Evolutionary conservation across 441 rosid species (phyloP).

Genomic region (Pelargonium australe): DNA sequence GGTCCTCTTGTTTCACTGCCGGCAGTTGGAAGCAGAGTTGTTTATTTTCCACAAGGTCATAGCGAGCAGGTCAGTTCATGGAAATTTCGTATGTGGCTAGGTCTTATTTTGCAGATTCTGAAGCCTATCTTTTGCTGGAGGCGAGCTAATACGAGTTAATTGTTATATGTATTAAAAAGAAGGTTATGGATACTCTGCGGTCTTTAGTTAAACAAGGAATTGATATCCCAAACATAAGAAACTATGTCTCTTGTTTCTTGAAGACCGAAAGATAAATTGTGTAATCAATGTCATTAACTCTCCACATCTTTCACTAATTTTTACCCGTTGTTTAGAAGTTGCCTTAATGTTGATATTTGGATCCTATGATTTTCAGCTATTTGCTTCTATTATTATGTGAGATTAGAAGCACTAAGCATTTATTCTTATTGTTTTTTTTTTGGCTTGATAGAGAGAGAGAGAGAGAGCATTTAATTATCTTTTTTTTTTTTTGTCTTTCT

Average conservation of each 20-base stretch:
- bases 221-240: too few relatives aligned
- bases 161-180: background rate
- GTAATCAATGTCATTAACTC: too few relatives aligned
- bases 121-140: background rate
- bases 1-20: conserved; percentile 99
- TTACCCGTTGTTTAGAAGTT: too few relatives aligned
- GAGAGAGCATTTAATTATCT: too few relatives aligned
- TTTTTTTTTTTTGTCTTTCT: too few relatives aligned
- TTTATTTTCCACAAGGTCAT: conserved; percentile 98
- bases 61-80: conserved; percentile 80
- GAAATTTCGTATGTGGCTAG: background rate
- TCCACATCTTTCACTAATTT: too few relatives aligned
- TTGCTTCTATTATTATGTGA: background rate
- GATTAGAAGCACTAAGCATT: background rate
- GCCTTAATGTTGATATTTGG: too few relatives aligned
- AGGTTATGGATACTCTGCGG: background rate
- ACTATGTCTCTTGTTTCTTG: background rate
- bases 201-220: too few relatives aligned
- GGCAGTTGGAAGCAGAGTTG: conserved; percentile 91
- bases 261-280: background rate
- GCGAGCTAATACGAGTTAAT: background rate
- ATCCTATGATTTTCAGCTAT: too few relatives aligned
- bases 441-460: too few relatives aligned
- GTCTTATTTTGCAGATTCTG: background rate
- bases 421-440: background rate